Conservation (phyloP, 2,329 filamentous ascomycete genomes). For the Paracorniculantispora psalliotae region DNA sequence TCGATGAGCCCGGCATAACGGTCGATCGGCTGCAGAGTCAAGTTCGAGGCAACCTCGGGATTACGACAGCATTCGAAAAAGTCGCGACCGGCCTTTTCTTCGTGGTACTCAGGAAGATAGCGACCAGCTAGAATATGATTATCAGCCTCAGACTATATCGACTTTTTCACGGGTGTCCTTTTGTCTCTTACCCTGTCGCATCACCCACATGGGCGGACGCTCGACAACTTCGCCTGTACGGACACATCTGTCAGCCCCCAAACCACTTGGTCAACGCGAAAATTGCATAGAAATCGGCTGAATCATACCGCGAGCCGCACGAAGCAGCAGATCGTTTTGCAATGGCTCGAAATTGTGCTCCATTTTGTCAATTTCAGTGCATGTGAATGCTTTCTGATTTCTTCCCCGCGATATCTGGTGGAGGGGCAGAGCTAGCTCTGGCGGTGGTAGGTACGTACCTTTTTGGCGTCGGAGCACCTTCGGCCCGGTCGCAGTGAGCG, state of each 20-base stretch:
- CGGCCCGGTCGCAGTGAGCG: neutral
- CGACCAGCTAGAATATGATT: conserved; percentile 63
- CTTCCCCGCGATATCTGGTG: neutral
- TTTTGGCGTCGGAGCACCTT: conserved; percentile 3
- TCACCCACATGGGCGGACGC: conserved; percentile 95
- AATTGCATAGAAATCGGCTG: conserved; percentile 6
- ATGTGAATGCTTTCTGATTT: conserved; percentile 1
- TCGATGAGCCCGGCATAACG: conserved; percentile 87
- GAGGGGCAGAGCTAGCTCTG: neutral
- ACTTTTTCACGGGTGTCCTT: neutral
- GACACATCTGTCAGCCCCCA: neutral
- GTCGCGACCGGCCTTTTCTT: conserved; percentile 84
- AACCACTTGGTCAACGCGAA: conserved; percentile 31
- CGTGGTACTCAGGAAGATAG: conserved; percentile 96
- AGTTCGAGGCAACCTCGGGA: conserved; percentile 84
- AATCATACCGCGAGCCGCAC: conserved; percentile 76
- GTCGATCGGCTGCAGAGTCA: conserved; percentile 93
- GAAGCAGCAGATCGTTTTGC: conserved; percentile 87
- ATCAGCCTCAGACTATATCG: neutral
- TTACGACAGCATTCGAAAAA: conserved; percentile 97
- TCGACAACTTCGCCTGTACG: conserved; percentile 79
- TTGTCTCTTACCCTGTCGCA: conserved; percentile 77
- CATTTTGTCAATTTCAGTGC: conserved; percentile 41
- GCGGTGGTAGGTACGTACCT: conserved; percentile 9
- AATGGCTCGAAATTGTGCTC: conserved; percentile 70